phyloP scores from a whole-genome alignment of 805 yeast species.

The Lipomyces kockii region DNA sequence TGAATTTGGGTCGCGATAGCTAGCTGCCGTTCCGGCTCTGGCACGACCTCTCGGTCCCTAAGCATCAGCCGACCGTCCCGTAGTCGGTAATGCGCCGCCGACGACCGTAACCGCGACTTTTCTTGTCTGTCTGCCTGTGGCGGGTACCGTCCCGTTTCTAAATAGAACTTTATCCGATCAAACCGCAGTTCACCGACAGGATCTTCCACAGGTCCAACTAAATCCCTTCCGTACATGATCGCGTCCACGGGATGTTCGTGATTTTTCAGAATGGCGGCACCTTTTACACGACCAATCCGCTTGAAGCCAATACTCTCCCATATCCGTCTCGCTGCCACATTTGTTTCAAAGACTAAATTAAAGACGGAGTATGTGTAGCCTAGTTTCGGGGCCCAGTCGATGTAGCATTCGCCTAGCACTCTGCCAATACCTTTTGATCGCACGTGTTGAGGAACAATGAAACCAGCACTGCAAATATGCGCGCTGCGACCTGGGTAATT shows the following conservation, averaged over 20 bases:
- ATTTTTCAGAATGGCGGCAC: constrained; percentile 88
- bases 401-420: constrained; percentile 77
- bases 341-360: constrained; percentile 86
- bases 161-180: constrained; percentile 75
- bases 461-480: constrained; percentile 88
- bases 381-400: constrained; percentile 88
- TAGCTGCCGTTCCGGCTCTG: constrained; percentile 73
- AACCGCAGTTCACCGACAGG: constrained; percentile 60
- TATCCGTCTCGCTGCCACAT: constrained; percentile 77
- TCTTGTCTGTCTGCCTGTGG: constrained; percentile 80
- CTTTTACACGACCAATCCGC: constrained; percentile 75
- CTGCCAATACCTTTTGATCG: constrained; percentile 91
- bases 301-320: constrained; percentile 78
- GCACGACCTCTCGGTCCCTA: constrained; percentile 81
- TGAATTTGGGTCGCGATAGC: constrained; percentile 77
- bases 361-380: constrained; percentile 86
- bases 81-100: constrained; percentile 75
- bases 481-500: constrained; percentile 92
- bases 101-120: constrained; percentile 80
- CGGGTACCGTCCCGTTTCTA: constrained; percentile 87
- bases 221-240: constrained; percentile 78
- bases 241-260: constrained; percentile 86
- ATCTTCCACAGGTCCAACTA: constrained; percentile 60
- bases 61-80: constrained; percentile 69
- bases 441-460: constrained; percentile 89